phyloP scores from a whole-genome alignment of 306 rosid genomes.

The Hippophae rhamnoides region DNA sequence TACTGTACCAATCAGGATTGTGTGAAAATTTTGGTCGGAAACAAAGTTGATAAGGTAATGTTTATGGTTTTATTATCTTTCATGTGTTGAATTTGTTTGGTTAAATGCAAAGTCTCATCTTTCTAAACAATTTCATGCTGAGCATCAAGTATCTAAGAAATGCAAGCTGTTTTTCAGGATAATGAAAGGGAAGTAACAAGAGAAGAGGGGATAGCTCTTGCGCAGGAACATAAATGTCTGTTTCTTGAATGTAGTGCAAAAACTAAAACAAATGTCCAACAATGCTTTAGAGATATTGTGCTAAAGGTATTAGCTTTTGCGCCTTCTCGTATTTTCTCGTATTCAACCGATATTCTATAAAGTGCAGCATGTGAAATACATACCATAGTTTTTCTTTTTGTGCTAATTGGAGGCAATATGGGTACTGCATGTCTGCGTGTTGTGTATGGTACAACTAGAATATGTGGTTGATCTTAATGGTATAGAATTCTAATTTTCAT shows the following conservation, averaged over 20 bases:
- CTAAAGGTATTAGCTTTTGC: slow-evolving; percentile 37
- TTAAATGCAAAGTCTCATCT: too few relatives aligned
- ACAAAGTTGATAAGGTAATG: slow-evolving; percentile 80
- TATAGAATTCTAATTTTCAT: too few relatives aligned
- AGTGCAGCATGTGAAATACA: too few relatives aligned
- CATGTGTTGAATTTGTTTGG: too few relatives aligned
- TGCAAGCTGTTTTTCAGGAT: slow-evolving; percentile 33
- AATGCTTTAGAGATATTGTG: slow-evolving; percentile 60
- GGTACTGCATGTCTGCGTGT: too few relatives aligned
- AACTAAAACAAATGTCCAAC: slow-evolving; percentile 71
- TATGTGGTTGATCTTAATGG: too few relatives aligned
- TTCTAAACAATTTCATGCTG: too few relatives aligned
- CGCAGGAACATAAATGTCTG: slow-evolving; percentile 53
- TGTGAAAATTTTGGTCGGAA: slow-evolving; percentile 75
- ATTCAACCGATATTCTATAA: too few relatives aligned
- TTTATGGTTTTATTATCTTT: not conserved
- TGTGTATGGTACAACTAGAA: too few relatives aligned
- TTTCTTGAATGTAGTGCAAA: slow-evolving; percentile 82
- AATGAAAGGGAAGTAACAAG: slow-evolving; percentile 59
- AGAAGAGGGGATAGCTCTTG: slow-evolving; percentile 85
- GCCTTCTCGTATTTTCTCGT: too few relatives aligned
- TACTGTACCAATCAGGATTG: slow-evolving; percentile 58
- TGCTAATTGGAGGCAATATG: too few relatives aligned
- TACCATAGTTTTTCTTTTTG: too few relatives aligned
- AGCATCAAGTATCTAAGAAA: not conserved